These are phyloP conservation scores for Trametes elegans DNA, from an alignment of 768 basidiomycete genomes.

Conservation along the genomic window DNA sequence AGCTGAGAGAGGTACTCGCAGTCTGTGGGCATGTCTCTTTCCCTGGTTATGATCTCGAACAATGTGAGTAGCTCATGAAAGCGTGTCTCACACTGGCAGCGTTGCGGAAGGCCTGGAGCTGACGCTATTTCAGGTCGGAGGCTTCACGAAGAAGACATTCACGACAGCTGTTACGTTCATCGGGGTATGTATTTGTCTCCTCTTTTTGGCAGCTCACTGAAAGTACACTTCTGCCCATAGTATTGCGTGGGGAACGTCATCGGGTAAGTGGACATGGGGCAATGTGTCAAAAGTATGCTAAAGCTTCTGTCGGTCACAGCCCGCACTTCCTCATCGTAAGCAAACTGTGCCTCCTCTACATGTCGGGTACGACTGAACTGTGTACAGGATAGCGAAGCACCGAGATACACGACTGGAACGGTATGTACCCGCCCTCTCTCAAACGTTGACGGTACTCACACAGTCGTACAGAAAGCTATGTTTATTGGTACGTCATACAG, in stretches of 20 bases:
- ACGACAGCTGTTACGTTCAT: slow-evolving; percentile 32
- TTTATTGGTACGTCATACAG: slow-evolving; percentile 11
- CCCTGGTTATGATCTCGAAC: slow-evolving; percentile 31
- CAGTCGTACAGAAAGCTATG: slow-evolving; percentile 11
- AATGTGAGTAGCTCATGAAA: slow-evolving; percentile 11
- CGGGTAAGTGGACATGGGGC: slow-evolving; percentile 2
- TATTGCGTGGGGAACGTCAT: slow-evolving; percentile 22
- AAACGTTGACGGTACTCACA: neutral
- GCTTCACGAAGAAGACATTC: slow-evolving; percentile 31
- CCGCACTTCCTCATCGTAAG: slow-evolving; percentile 20
- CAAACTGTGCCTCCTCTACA: neutral
- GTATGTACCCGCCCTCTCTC: neutral
- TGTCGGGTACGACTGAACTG: neutral
- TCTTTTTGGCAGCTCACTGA: neutral
- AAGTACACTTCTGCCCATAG: neutral
- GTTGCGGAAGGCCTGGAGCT: too few species aligned
- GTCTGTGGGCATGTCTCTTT: slow-evolving; percentile 28
- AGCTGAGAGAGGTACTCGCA: neutral
- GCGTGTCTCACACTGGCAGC: too few species aligned
- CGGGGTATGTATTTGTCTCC: slow-evolving; percentile 4
- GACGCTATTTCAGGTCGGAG: slow-evolving; percentile 22
- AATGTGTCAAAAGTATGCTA: neutral
- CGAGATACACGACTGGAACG: slow-evolving; percentile 18
- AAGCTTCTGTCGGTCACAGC: neutral
- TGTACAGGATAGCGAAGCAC: slow-evolving; percentile 16